Evolutionary conservation across 2,329 filamentous ascomycete genomes (phyloP).

Genomic region (Onygena corvina): DNA sequence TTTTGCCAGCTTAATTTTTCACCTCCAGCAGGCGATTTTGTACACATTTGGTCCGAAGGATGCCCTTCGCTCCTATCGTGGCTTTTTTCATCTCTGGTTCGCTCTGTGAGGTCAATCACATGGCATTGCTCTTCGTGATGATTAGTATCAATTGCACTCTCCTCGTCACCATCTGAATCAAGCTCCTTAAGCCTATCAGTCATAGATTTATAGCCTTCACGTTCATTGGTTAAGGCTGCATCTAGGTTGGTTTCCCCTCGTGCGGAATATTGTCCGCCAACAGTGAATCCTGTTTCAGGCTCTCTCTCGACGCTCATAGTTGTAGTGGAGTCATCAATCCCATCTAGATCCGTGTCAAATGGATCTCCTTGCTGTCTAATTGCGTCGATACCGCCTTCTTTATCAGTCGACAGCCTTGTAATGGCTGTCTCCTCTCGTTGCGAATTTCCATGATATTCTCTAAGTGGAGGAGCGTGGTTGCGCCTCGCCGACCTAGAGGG

Average conservation of each 20-base stretch:
- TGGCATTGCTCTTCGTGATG: background rate
- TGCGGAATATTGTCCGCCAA: background rate
- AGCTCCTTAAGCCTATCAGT: slow-evolving; percentile 28
- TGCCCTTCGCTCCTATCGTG: background rate
- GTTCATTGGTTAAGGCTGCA: background rate
- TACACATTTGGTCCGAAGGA: background rate
- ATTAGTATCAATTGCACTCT: background rate
- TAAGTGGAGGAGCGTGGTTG: background rate
- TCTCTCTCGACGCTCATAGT: slow-evolving; percentile 29
- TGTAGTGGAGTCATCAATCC: slow-evolving; percentile 34
- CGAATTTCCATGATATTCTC: background rate
- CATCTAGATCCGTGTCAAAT: slow-evolving; percentile 36
- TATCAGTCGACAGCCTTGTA: background rate
- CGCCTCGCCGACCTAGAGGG: slow-evolving; percentile 8
- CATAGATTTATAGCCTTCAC: slow-evolving; percentile 15
- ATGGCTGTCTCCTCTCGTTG: background rate
- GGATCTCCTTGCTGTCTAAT: slow-evolving; percentile 20
- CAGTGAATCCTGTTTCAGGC: slow-evolving; percentile 12
- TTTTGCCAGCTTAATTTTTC: slow-evolving; percentile 29
- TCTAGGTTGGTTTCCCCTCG: background rate
- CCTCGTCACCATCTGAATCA: slow-evolving; percentile 28
- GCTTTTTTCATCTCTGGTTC: background rate
- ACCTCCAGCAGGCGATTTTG: background rate
- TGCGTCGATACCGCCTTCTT: background rate
- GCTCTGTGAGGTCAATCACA: background rate